Evolutionary conservation across 2,329 filamentous ascomycete genomes (phyloP).

Genomic region (Capronia epimyces): DNA sequence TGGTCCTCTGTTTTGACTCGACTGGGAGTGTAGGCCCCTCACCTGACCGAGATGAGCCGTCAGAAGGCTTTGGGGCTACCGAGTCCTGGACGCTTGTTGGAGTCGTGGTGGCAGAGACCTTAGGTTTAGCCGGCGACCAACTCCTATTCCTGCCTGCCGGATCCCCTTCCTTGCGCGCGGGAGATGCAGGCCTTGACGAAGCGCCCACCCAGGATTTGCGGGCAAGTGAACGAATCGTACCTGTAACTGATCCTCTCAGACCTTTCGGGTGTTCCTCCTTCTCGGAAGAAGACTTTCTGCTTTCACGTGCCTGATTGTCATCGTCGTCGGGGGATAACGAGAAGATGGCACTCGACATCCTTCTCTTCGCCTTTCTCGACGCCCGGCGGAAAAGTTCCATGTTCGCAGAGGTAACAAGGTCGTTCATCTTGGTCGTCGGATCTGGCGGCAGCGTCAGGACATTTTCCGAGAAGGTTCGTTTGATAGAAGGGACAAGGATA

Average conservation of each 20-base stretch:
- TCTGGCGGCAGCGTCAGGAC: constrained; percentile 40
- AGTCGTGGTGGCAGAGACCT: constrained; percentile 6
- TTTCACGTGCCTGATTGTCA: constrained; percentile 28
- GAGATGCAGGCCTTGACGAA: constrained; percentile 45
- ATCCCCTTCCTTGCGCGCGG: constrained; percentile 32
- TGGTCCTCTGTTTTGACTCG: background rate
- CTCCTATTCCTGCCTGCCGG: constrained; percentile 25
- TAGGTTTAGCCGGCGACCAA: constrained; percentile 21
- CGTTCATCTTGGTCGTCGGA: constrained; percentile 23
- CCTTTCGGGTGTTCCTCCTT: constrained; percentile 37
- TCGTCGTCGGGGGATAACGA: constrained; percentile 37
- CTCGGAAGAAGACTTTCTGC: constrained; percentile 24
- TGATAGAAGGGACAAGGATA: constrained; percentile 37
- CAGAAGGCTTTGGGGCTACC: constrained; percentile 13
- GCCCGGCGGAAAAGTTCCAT: constrained; percentile 27
- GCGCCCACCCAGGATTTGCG: constrained; percentile 47
- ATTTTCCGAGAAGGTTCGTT: constrained; percentile 48
- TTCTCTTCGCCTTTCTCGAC: constrained; percentile 29
- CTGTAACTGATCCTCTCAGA: constrained; percentile 43
- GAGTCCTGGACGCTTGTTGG: constrained; percentile 15
- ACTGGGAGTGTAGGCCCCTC: background rate
- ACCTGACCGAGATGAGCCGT: constrained; percentile 5
- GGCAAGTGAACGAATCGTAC: constrained; percentile 46
- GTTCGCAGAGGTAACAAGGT: constrained; percentile 21
- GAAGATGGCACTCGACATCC: constrained; percentile 34